Conservation (phyloP, 257 asterid species). For the Echites panduratus region DNA sequence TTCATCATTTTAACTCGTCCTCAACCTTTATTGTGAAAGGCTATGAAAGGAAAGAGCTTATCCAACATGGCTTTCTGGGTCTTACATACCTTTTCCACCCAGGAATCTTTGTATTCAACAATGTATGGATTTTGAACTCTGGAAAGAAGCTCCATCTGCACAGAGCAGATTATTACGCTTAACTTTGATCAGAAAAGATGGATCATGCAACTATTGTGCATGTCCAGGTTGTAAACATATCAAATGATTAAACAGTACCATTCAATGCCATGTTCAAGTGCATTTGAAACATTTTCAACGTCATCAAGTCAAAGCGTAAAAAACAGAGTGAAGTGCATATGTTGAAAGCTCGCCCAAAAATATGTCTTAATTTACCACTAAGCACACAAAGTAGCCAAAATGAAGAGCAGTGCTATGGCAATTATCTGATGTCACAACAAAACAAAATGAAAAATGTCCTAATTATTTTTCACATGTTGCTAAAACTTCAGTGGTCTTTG, state of each 20-base stretch:
- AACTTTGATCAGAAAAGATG: background rate
- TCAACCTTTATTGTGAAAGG: background rate
- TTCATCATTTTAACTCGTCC: background rate
- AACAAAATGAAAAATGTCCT: background rate
- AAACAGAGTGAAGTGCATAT: background rate
- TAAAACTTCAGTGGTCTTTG: background rate
- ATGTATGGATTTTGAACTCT: constrained; percentile 70
- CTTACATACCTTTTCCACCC: constrained; percentile 93
- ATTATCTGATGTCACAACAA: background rate
- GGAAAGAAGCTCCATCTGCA: constrained; percentile 97
- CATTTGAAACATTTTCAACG: background rate
- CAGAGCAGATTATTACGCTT: constrained; percentile 9
- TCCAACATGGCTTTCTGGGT: background rate
- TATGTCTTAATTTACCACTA: no score
- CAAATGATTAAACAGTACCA: background rate
- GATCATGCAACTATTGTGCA: background rate
- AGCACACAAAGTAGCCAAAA: background rate
- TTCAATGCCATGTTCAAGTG: background rate
- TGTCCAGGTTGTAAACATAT: background rate
- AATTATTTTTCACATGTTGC: background rate
- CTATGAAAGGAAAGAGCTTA: background rate
- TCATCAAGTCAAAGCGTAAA: background rate
- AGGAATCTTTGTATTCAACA: constrained; percentile 96
- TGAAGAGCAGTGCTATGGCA: no score
- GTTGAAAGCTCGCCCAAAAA: background rate